Base-by-base conservation (phyloP, 2,329 filamentous ascomycete species). In the Botrytis aclada region DNA sequence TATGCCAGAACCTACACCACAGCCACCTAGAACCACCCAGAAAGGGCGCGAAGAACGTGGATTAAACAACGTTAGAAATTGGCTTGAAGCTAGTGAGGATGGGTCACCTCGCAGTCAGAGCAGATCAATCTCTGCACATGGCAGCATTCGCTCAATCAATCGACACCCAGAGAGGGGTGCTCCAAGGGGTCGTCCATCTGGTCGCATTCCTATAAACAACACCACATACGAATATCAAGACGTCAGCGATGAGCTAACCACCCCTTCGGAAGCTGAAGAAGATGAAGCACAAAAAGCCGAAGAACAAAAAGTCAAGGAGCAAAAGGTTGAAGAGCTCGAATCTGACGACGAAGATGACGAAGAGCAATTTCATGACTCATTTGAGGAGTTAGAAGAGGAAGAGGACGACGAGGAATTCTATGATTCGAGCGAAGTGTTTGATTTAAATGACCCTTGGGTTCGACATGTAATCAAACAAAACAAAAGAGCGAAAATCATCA, bases 111-210 rank as follows among this genome's bases (percentile, higher is more conserved):
- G 67, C 73, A 63, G 72, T 32, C 77, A 74, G 64, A 74, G 72
- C 54, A 76, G 75, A 74, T 80, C 79, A 51, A 73, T 75, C 16
- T 80, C 79, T 58, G 77, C 78, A 43, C 75, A 78, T 74, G 74
- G 69, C 56, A 78, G 77, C 62, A 76, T 80, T 54, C 76, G 76
- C 64, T 76, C 65, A 41, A 56, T 78, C 45, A 75, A 73, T n/a
- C 77, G 76, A 47, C 73, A 72, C 74, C 75, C 76, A 61, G 51
- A 72, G 32, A 67, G 37, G 39, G 77, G 73, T 39, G 22, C 43
- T 34, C 56, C 32, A 41, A 72, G 43, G 56, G 71, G 56, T 18
- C 65, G 64, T 16, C 43, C 45, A 67, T 71, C 63, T 22, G 66
- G 73, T 34, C 75, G 72, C 41, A 39, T 74, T n/a, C 71, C 72